Evolutionary conservation across 441 rosid species (phyloP).

Genomic region (Euphorbia schlechtendalii): DNA sequence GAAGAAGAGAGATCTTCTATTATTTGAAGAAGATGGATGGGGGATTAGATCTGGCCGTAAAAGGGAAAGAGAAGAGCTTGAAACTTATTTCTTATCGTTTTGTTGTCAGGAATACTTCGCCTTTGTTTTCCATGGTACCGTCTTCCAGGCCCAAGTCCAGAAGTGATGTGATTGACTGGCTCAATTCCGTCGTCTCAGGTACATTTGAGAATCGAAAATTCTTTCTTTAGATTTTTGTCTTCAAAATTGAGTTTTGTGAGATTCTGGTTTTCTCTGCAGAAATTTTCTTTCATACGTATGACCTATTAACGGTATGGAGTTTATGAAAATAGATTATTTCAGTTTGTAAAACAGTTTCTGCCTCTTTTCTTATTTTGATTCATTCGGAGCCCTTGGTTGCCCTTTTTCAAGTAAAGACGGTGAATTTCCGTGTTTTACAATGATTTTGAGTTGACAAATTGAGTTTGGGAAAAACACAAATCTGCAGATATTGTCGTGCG

Average conservation of each 20-base stretch:
- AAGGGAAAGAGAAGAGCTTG: conserved; percentile 52
- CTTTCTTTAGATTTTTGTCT: neutral
- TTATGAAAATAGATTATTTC: too few species aligned
- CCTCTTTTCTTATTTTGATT: neutral
- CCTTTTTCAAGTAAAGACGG: too few species aligned
- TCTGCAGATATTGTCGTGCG: neutral
- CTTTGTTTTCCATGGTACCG: conserved; percentile 16
- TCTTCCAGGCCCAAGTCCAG: conserved; percentile 41
- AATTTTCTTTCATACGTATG: conserved; percentile 11
- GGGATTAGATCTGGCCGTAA: conserved; percentile 52
- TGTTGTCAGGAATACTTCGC: conserved; percentile 33
- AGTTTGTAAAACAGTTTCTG: neutral
- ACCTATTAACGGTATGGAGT: conserved; percentile 6
- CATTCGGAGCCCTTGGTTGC: too few species aligned
- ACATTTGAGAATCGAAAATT: conserved; percentile 3
- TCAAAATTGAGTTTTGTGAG: neutral
- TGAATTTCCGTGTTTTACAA: neutral
- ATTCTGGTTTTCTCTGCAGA: neutral
- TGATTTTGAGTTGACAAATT: too few species aligned
- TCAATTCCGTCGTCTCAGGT: conserved; percentile 63
- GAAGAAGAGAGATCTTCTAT: conserved; percentile 54
- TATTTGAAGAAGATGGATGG: conserved; percentile 57
- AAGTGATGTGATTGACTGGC: conserved; percentile 60
- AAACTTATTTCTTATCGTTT: conserved; percentile 47
- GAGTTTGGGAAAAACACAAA: neutral